phyloP scores from a whole-genome alignment of 78 protist species.

The Salpingoeca rosetta region DNA sequence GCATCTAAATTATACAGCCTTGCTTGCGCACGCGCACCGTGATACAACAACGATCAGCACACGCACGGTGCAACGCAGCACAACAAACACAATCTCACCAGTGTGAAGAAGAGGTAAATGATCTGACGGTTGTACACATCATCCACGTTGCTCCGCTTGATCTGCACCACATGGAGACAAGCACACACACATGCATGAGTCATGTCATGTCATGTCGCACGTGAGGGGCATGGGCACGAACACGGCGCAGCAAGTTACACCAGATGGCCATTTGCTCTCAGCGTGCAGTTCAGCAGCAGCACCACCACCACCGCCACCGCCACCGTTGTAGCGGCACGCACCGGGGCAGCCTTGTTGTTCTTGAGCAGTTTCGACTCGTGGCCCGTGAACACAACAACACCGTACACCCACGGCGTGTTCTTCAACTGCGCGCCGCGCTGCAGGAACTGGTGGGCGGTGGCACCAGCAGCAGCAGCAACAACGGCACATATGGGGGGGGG shows the following conservation, averaged over 20 bases:
- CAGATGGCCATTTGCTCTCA: background rate
- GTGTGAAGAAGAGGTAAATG: background rate
- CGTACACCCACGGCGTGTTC: constrained; percentile 6
- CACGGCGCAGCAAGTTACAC: constrained; percentile 48
- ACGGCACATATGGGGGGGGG: too few relatives aligned
- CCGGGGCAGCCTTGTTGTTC: background rate
- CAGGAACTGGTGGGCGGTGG: too few relatives aligned
- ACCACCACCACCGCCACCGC: background rate
- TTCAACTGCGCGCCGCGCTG: too few relatives aligned
- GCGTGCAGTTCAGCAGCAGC: background rate
- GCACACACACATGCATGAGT: constrained; percentile 52
- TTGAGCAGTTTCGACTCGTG: background rate
- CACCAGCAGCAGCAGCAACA: too few relatives aligned
- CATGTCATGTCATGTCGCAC: constrained; percentile 82
- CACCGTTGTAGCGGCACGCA: background rate
- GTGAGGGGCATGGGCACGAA: constrained; percentile 61
- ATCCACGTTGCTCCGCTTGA: constrained; percentile 20
- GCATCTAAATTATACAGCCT: background rate
- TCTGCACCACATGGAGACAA: background rate
- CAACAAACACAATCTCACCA: background rate
- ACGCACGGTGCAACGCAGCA: background rate
- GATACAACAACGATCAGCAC: background rate
- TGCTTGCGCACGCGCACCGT: background rate
- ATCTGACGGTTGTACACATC: background rate
- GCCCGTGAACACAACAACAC: background rate